phyloP scores from a whole-genome alignment of 306 rosid species.

The Inga laurina region DNA sequence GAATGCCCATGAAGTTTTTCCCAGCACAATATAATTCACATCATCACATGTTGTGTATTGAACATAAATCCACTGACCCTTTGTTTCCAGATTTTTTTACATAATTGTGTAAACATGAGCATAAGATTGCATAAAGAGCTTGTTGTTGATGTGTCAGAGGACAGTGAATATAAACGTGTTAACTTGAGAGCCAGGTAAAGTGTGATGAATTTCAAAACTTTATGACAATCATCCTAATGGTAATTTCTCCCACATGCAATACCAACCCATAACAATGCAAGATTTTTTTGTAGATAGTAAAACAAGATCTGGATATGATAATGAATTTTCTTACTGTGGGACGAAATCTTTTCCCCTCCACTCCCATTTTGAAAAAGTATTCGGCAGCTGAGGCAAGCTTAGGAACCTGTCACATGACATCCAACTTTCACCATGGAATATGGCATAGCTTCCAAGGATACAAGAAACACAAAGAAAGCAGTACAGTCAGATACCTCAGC shows the following conservation, averaged over 20 bases:
- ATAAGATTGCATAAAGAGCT: constrained; percentile 6
- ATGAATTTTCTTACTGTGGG: constrained; percentile 73
- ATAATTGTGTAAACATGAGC: constrained; percentile 4
- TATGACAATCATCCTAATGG: background rate
- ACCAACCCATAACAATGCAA: constrained; percentile 11
- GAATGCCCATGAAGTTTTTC: background rate
- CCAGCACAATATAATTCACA: background rate
- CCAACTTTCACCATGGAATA: constrained; percentile 15
- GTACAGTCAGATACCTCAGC: constrained; percentile 68
- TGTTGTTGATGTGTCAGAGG: background rate
- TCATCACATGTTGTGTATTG: background rate
- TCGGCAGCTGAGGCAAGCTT: constrained; percentile 98
- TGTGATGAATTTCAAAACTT: constrained; percentile 5
- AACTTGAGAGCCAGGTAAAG: background rate
- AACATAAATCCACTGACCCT: background rate
- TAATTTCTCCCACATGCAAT: constrained; percentile 17
- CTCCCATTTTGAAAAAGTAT: constrained; percentile 91
- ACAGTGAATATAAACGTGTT: background rate
- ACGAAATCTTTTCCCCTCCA: constrained; percentile 96
- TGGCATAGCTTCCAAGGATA: constrained; percentile 17
- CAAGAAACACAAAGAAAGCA: constrained; percentile 14
- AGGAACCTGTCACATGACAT: constrained; percentile 71
- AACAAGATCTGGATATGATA: constrained; percentile 8
- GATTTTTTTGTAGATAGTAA: background rate
- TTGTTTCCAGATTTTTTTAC: constrained; percentile 5